phyloP scores from a whole-genome alignment of 306 rosid genomes.

The Lagenaria siceraria region DNA sequence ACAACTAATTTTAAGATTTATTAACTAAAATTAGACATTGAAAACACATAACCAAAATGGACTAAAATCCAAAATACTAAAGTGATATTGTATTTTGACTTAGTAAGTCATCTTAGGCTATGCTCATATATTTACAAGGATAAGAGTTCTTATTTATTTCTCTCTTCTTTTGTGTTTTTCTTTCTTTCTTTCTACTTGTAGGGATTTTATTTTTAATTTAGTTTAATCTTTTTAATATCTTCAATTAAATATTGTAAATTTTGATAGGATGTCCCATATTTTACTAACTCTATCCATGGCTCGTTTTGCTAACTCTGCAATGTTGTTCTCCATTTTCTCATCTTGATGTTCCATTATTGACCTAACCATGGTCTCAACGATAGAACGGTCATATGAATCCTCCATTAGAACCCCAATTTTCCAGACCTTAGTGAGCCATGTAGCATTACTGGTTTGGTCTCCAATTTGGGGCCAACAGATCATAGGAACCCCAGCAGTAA shows the following conservation, averaged over 20 bases:
- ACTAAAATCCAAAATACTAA: no score
- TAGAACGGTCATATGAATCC: slow-evolving; percentile 3
- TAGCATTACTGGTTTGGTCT: slow-evolving; percentile 15
- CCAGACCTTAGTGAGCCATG: slow-evolving; percentile 17
- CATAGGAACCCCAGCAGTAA: slow-evolving; percentile 16
- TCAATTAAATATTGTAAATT: neutral
- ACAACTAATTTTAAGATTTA: no score
- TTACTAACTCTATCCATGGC: neutral
- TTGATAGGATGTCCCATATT: slow-evolving; percentile 13
- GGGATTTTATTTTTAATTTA: no score
- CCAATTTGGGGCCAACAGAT: slow-evolving; percentile 15
- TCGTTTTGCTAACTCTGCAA: neutral
- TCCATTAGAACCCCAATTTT: slow-evolving; percentile 26
- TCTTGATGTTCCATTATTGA: slow-evolving; percentile 3
- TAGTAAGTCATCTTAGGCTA: no score
- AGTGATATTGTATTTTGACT: no score
- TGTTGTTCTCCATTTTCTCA: neutral
- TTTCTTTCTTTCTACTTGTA: no score
- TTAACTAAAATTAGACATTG: no score
- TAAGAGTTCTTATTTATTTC: no score
- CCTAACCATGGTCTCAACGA: slow-evolving; percentile 7
- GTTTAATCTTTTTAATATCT: no score
- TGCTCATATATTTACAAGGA: no score
- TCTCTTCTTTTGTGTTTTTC: no score
- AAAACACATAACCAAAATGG: no score